phyloP scores from a whole-genome alignment of 306 rosid species.

The Fragaria iinumae region DNA sequence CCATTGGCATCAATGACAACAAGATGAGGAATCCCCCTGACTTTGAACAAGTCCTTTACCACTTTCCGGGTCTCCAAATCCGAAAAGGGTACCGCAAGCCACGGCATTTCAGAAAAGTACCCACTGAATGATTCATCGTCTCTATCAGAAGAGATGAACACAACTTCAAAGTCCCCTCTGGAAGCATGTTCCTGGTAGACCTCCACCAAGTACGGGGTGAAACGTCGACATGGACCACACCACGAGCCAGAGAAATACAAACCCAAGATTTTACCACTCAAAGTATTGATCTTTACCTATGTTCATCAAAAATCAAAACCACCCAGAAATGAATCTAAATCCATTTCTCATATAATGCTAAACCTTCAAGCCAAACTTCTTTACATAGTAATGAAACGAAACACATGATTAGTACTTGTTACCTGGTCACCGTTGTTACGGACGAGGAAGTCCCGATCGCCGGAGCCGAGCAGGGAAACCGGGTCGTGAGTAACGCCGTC shows the following conservation, averaged over 20 bases:
- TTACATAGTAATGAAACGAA: neutral
- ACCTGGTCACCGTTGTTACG: constrained; percentile 40
- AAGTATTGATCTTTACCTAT: constrained; percentile 38
- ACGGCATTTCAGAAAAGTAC: constrained; percentile 57
- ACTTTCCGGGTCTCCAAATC: constrained; percentile 38
- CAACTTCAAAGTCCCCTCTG: constrained; percentile 41
- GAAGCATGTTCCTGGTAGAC: constrained; percentile 34
- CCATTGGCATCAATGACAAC: constrained; percentile 40
- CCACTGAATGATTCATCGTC: constrained; percentile 39
- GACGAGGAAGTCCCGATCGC: constrained; percentile 26
- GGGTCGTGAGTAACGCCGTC: constrained; percentile 23
- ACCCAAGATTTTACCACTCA: constrained; percentile 38
- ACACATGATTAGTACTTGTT: neutral
- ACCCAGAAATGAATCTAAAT: constrained; percentile 9
- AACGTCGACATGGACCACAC: constrained; percentile 52
- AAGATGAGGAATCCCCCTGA: constrained; percentile 49
- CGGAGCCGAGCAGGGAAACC: constrained; percentile 26
- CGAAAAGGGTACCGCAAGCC: constrained; percentile 47
- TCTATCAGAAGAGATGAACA: constrained; percentile 46
- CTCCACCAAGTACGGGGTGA: constrained; percentile 44
- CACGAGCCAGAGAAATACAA: constrained; percentile 55
- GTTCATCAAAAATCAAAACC: neutral
- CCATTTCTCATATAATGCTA: neutral
- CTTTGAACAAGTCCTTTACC: constrained; percentile 38
- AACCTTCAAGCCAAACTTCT: neutral